These are phyloP conservation scores for Blepharisma undulans DNA, from an alignment of 169 alveolate species.

Conservation along the genomic window DNA sequence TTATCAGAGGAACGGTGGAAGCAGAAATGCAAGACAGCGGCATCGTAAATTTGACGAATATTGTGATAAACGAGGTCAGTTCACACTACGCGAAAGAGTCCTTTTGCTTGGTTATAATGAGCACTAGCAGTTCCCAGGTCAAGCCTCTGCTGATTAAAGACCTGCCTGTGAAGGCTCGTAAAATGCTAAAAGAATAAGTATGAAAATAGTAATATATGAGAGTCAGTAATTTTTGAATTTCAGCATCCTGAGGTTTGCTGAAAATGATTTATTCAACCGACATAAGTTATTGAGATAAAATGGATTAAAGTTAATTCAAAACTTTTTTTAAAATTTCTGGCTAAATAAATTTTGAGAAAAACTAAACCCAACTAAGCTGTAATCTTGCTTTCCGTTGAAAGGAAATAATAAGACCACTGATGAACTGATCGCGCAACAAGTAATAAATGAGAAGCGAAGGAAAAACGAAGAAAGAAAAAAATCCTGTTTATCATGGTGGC, in stretches of 20 bases:
- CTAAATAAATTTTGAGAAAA: not conserved
- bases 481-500: too few species aligned
- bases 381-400: not conserved
- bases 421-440: too few species aligned
- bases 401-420: too few species aligned
- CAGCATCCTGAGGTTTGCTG: too few species aligned
- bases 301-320: not conserved
- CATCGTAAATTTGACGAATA: not conserved
- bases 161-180: slow-evolving; percentile 18
- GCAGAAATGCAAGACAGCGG: not conserved
- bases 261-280: too few species aligned
- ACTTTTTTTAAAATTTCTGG: not conserved
- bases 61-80: slow-evolving; percentile 31
- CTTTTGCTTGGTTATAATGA: not conserved
- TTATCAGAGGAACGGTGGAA: slow-evolving; percentile 22
- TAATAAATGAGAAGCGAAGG: too few species aligned
- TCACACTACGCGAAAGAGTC: slow-evolving; percentile 23
- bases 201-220: too few species aligned
- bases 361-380: not conserved
- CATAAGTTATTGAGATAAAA: too few species aligned
- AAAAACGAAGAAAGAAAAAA: too few species aligned
- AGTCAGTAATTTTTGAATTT: too few species aligned
- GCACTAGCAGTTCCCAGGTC: not conserved
- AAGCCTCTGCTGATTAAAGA: slow-evolving; percentile 1
- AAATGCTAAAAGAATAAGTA: not conserved